Percentiles rank a stretch among this genome's conserved stretches.
These are phyloP conservation scores for Mycena chlorophos DNA, from an alignment of 768 basidiomycete genomes.

Conservation along the genomic window DNA sequence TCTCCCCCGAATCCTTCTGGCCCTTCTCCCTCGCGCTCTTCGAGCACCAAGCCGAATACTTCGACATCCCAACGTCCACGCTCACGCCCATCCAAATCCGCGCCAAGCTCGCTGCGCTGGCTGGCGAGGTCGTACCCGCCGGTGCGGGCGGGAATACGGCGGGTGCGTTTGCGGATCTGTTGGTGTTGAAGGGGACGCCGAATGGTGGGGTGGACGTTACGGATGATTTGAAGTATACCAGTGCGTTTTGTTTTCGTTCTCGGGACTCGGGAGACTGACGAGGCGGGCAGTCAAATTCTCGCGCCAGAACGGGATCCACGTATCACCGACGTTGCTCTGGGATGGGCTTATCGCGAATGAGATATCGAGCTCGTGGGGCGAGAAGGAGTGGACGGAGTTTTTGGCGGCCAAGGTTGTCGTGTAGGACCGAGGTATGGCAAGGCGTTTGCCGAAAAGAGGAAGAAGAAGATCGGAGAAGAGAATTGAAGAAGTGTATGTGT, in stretches of 20 bases:
- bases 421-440: too few species aligned
- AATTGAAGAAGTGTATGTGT: too few species aligned
- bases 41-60: conserved; percentile 74
- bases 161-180: conserved; percentile 57
- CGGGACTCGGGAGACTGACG: background rate
- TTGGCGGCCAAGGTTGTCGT: conserved; percentile 59
- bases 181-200: conserved; percentile 59
- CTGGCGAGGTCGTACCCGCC: conserved; percentile 49
- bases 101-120: conserved; percentile 66
- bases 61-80: conserved; percentile 68
- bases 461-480: too few species aligned
- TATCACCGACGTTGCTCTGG: conserved; percentile 81
- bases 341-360: conserved; percentile 73
- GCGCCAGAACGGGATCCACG: conserved; percentile 89
- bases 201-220: conserved; percentile 86
- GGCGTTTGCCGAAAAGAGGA: too few species aligned
- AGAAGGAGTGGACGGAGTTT: conserved; percentile 79
- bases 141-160: conserved; percentile 51
- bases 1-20: conserved; percentile 81
- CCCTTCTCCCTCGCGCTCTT: conserved; percentile 71
- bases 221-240: conserved; percentile 83
- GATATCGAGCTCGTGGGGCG: conserved; percentile 80
- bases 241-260: conserved; percentile 44
- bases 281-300: conserved; percentile 74
- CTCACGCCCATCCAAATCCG: conserved; percentile 73